phyloP scores from a whole-genome alignment of 371 early-diverging fungal genomes.

The Mortierella polycephala region DNA sequence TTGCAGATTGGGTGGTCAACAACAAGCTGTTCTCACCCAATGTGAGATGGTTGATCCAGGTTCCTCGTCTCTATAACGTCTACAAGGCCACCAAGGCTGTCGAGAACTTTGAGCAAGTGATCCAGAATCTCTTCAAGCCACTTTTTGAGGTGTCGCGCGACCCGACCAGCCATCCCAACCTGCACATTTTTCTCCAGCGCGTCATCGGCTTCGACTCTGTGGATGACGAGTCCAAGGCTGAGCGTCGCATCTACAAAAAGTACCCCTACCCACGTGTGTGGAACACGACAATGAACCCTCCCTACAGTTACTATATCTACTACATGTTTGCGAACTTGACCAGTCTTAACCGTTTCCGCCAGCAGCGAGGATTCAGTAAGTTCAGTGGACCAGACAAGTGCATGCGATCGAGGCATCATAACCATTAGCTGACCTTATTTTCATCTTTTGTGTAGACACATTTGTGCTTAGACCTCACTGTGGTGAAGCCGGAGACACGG shows the following conservation, averaged over 20 bases:
- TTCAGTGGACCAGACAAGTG: constrained; percentile 5
- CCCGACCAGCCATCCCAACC: constrained; percentile 85
- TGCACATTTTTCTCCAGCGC: constrained; percentile 93
- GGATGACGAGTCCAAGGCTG: constrained; percentile 97
- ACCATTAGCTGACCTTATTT: neutral
- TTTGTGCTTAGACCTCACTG: constrained; percentile 97
- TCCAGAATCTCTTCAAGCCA: constrained; percentile 93
- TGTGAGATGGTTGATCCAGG: constrained; percentile 97
- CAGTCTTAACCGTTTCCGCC: constrained; percentile 89
- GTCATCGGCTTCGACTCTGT: constrained; percentile 98
- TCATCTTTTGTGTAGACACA: constrained; percentile 68
- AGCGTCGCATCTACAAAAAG: constrained; percentile 84
- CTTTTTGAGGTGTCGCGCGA: constrained; percentile 94
- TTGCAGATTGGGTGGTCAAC: constrained; percentile 96
- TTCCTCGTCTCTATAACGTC: constrained; percentile 95
- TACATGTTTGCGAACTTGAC: constrained; percentile 95
- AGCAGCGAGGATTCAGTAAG: constrained; percentile 82
- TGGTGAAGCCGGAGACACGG: constrained; percentile 98
- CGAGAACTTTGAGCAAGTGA: constrained; percentile 82
- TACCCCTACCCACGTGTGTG: constrained; percentile 91
- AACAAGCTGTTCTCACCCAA: constrained; percentile 92
- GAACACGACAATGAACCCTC: constrained; percentile 87
- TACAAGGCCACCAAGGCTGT: constrained; percentile 81
- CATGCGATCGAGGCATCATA: neutral
- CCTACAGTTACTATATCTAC: constrained; percentile 98